Evolutionary conservation across 768 basidiomycete species (phyloP), one percentile per base, ranked within the genome.

Genomic region (Macrocybe gigantea): DNA sequence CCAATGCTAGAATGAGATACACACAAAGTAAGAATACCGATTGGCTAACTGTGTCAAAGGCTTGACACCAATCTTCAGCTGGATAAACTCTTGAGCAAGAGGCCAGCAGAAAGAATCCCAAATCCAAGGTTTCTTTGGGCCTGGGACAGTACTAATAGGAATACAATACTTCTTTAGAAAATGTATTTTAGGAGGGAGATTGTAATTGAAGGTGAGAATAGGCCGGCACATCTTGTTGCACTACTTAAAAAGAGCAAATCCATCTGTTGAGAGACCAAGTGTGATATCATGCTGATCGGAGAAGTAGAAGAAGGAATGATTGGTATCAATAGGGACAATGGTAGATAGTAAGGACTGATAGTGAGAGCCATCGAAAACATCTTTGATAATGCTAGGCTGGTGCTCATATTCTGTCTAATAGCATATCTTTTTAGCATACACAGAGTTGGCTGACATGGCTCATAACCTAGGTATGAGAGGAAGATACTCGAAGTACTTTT

Each of bases 61-160:
- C 62, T 4, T 11, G 2, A 73, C 57, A 2, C 73, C 72, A n/a
- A 47, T 11, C 0, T 60, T 58, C 0, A 74, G 60, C 10, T 56
- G 35, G 0, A 62, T 41, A 8, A 62, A 49, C 42, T 74, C 70
- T 12, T 70, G 45, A 3, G 69, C 51, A 8, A 71, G 45, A 0
- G 71, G 73, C 39, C 53, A 60, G 0, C 69, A 51, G 41, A 73
- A 76, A 0, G 71, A 75, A 33, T 64, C 63, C 0, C 64, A 14
- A 47, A 71, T 64, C 7, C 62, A 54, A 0, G 72, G 67, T 38
- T 66, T 63, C 8, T 63, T 59, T 0, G 70, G 74, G 0, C 74
- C 67, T 3, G 71, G 72, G 37, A 76, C 70, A 38, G 72, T 50
- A 2, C 68, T 66, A 5, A 72, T n/a, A 22, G 54, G 60, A 1